These are phyloP conservation scores for Lichtheimia hyalospora DNA, from an alignment of 371 early-diverging fungal species.

Conservation along the genomic window DNA sequence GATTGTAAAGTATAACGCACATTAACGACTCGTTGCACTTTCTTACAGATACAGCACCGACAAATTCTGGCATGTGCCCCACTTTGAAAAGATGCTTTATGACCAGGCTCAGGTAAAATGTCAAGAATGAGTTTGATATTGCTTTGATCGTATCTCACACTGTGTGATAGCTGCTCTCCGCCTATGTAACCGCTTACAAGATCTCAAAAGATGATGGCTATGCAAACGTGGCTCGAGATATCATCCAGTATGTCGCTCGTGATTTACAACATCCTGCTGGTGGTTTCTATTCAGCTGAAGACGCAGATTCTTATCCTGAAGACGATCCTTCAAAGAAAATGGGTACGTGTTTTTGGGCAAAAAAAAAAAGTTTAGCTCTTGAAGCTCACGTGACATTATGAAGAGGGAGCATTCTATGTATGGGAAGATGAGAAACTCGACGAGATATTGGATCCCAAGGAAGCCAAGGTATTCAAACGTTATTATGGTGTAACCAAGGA, in stretches of 20 bases:
- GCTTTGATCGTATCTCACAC: not conserved
- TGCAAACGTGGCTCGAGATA: conserved; percentile 53
- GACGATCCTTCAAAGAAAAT: conserved; percentile 34
- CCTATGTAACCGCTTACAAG: conserved; percentile 45
- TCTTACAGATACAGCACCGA: conserved; percentile 38
- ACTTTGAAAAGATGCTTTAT: conserved; percentile 73
- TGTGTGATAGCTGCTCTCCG: conserved; percentile 33
- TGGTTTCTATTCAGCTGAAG: conserved; percentile 71
- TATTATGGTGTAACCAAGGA: conserved; percentile 51
- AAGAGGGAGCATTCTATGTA: conserved; percentile 71
- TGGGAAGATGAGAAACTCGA: conserved; percentile 58
- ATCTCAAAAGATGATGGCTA: conserved; percentile 50
- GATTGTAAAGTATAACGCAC: too few relatives aligned
- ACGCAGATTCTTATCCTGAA: conserved; percentile 62
- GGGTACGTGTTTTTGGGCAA: conserved; percentile 20
- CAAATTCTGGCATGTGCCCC: conserved; percentile 48
- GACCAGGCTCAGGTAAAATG: conserved; percentile 59
- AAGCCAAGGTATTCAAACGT: conserved; percentile 39
- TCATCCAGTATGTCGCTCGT: conserved; percentile 53
- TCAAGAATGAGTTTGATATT: too few relatives aligned
- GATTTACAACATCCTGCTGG: conserved; percentile 51
- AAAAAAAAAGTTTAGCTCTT: not conserved
- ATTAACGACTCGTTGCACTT: not conserved
- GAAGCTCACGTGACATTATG: too few relatives aligned
- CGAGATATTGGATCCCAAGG: conserved; percentile 31